These are phyloP conservation scores for Coemansia sp. DNA, from an alignment of 192 early-diverging fungal genomes.

Conservation along the genomic window DNA sequence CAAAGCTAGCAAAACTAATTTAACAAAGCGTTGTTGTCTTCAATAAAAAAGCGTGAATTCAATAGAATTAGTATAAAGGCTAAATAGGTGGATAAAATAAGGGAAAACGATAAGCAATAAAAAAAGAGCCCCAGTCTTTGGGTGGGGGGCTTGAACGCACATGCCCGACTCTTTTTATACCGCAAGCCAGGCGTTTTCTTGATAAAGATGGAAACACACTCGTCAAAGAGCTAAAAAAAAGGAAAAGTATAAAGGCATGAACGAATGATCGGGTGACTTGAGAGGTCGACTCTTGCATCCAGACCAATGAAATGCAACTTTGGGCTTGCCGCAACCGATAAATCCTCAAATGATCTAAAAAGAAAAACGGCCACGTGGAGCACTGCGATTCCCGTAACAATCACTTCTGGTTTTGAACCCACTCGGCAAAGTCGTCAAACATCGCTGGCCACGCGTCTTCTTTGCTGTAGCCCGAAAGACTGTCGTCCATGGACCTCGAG, in stretches of 20 bases:
- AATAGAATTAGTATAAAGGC: neutral
- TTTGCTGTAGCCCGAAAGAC: conserved; percentile 37
- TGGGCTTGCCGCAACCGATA: neutral
- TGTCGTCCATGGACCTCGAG: conserved; percentile 15
- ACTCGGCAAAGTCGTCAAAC: conserved; percentile 50
- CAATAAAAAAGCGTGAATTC: neutral
- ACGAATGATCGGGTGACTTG: conserved; percentile 2
- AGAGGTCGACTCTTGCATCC: neutral
- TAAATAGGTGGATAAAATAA: too few species aligned
- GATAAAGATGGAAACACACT: neutral
- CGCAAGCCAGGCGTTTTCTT: neutral
- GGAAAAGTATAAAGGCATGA: neutral
- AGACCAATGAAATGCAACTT: neutral
- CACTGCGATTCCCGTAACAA: neutral
- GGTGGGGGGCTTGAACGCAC: neutral
- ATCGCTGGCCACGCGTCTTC: conserved; percentile 50
- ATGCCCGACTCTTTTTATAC: neutral
- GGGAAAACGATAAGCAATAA: neutral
- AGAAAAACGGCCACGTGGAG: neutral
- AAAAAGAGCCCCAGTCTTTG: neutral
- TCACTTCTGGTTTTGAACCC: conserved; percentile 9
- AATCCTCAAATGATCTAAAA: neutral
- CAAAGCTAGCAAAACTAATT: conserved; percentile 3
- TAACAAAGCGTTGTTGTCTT: neutral
- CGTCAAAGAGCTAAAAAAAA: neutral